Conservation (phyloP, 495 filamentous ascomycete species). For the Talaromyces adpressus region DNA sequence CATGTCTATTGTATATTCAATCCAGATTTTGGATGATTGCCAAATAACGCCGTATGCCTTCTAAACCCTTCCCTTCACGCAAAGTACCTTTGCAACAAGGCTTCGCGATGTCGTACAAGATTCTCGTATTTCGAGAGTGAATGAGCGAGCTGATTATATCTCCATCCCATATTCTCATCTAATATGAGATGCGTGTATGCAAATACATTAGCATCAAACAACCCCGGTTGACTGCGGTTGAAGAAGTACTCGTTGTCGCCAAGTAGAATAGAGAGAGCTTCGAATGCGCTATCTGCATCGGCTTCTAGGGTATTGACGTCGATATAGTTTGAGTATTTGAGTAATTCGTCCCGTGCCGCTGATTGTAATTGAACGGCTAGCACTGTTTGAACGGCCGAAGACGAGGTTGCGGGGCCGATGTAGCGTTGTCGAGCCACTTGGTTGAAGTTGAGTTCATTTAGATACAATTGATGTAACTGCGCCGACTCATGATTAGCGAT, state of each 20-base stretch:
- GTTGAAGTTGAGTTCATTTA: slow-evolving; percentile 56
- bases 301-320: slow-evolving; percentile 57
- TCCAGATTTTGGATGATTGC: slow-evolving; percentile 9
- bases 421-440: slow-evolving; percentile 63
- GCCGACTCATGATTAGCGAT: no score
- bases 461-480: slow-evolving; percentile 74
- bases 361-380: slow-evolving; percentile 58
- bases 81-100: slow-evolving; percentile 33
- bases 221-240: slow-evolving; percentile 48
- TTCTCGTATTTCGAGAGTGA: slow-evolving; percentile 36
- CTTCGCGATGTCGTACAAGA: slow-evolving; percentile 48
- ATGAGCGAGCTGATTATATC: slow-evolving; percentile 33
- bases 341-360: slow-evolving; percentile 66
- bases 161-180: slow-evolving; percentile 53
- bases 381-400: slow-evolving; percentile 50
- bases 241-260: slow-evolving; percentile 63
- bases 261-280: slow-evolving; percentile 65
- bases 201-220: slow-evolving; percentile 86
- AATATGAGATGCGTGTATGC: slow-evolving; percentile 82
- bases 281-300: slow-evolving; percentile 64
- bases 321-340: slow-evolving; percentile 54
- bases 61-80: background rate
- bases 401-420: slow-evolving; percentile 54
- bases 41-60: slow-evolving; percentile 11
- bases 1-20: slow-evolving; percentile 9